These are phyloP conservation scores for Protomyces pachydermus DNA, from an alignment of 1,139 yeast species.

Conservation along the genomic window DNA sequence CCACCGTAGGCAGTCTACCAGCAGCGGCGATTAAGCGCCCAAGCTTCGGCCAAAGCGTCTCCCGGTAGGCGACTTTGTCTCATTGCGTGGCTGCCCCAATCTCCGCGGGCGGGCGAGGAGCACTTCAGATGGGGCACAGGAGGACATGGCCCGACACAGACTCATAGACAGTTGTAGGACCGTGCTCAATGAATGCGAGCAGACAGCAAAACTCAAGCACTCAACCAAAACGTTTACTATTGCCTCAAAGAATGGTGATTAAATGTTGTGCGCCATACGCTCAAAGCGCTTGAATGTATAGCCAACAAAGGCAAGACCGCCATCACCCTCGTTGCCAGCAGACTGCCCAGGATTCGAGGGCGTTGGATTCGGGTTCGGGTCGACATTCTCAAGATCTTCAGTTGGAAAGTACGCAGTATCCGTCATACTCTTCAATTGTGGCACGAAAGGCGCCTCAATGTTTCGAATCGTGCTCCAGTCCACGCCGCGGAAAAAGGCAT, in stretches of 20 bases:
- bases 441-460: slow-evolving; percentile 93
- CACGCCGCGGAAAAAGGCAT: slow-evolving; percentile 63
- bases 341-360: slow-evolving; percentile 32
- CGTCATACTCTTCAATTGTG: slow-evolving; percentile 75
- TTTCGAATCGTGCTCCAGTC: slow-evolving; percentile 92
- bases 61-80: too few species aligned
- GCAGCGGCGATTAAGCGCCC: not conserved
- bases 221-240: too few species aligned
- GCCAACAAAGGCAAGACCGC: slow-evolving; percentile 30
- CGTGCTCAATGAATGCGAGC: too few species aligned
- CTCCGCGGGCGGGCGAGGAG: too few species aligned
- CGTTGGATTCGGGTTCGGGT: slow-evolving; percentile 38
- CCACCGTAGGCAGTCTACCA: not conserved
- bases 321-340: slow-evolving; percentile 35
- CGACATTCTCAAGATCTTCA: slow-evolving; percentile 91
- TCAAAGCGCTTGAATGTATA: slow-evolving; percentile 31
- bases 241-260: not conserved
- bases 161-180: too few species aligned
- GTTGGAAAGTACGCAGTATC: slow-evolving; percentile 98
- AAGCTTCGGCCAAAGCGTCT: not conserved
- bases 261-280: slow-evolving; percentile 18
- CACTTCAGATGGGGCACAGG: too few species aligned
- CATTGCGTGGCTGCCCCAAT: too few species aligned
- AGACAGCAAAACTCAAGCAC: too few species aligned
- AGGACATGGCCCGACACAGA: too few species aligned